These are phyloP conservation scores for Trichosporon faecale DNA, from an alignment of 1,284 basidiomycete species.

Conservation along the genomic window DNA sequence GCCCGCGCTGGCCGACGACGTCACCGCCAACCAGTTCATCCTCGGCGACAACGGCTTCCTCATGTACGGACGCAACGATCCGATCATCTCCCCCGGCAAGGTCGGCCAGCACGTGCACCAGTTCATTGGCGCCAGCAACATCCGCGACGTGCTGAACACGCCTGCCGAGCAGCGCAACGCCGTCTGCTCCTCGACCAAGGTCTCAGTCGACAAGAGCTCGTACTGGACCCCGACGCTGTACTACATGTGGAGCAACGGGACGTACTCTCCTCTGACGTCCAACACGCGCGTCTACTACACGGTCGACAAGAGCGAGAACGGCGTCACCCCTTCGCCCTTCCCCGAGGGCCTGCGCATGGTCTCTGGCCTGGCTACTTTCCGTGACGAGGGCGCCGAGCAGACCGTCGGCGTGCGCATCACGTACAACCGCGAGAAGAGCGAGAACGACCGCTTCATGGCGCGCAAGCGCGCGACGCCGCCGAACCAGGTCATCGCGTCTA, in stretches of 20 bases:
- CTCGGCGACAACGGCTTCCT: neutral
- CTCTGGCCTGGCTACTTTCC: constrained; percentile 44
- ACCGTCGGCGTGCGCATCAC: neutral
- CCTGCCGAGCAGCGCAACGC: constrained; percentile 31
- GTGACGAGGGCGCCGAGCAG: neutral
- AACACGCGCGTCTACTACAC: constrained; percentile 45
- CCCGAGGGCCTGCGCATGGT: constrained; percentile 54
- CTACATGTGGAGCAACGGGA: constrained; percentile 43
- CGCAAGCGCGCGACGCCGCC: neutral
- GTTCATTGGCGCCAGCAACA: constrained; percentile 46
- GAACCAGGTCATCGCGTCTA: constrained; percentile 6
- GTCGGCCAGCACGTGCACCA: constrained; percentile 49
- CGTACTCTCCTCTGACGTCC: constrained; percentile 34
- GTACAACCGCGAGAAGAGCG: neutral
- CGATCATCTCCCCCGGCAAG: constrained; percentile 46
- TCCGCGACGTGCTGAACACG: constrained; percentile 31
- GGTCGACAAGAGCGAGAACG: constrained; percentile 21
- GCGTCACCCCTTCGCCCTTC: constrained; percentile 33
- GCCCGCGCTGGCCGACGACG: neutral
- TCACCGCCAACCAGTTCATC: neutral
- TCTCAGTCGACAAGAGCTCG: constrained; percentile 52
- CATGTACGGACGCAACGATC: constrained; percentile 42
- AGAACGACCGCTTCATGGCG: constrained; percentile 7
- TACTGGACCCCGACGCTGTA: constrained; percentile 56
- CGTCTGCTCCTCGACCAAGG: constrained; percentile 34